Conservation (phyloP, 2,329 filamentous ascomycete species). For the Arthroderma sp. region DNA sequence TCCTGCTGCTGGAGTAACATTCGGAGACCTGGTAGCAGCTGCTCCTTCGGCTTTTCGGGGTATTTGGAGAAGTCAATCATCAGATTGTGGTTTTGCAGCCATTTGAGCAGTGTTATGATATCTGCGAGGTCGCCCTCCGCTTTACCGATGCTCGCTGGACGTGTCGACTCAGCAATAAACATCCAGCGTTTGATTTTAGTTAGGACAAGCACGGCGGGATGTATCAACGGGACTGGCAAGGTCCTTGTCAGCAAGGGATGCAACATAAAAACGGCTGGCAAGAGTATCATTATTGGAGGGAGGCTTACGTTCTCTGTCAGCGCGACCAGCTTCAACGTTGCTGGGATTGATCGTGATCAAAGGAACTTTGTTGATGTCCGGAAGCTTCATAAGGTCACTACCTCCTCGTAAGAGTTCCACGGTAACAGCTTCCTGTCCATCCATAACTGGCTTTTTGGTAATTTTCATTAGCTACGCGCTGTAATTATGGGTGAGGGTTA, state of each 20-base stretch:
- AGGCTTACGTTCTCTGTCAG: conserved; percentile 1
- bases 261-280: not conserved
- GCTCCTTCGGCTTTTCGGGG: conserved; percentile 6
- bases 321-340: not conserved
- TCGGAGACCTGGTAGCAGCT: conserved; percentile 6
- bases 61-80: conserved; percentile 6
- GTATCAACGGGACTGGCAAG: conserved; percentile 5
- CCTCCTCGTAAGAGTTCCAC: conserved; percentile 5
- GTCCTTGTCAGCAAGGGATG: not conserved
- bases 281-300: not conserved
- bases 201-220: conserved; percentile 5
- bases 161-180: conserved; percentile 6
- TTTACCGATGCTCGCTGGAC: conserved; percentile 3
- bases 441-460: not conserved
- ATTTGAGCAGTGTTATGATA: conserved; percentile 3
- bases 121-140: conserved; percentile 4
- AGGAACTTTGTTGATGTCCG: conserved; percentile 2
- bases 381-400: conserved; percentile 5
- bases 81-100: conserved; percentile 2
- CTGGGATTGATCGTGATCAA: not conserved
- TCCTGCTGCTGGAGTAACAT: not conserved
- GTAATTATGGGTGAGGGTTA: no score
- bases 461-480: no score
- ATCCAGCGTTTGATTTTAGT: conserved; percentile 10
- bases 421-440: not conserved